These are phyloP conservation scores for Mycosphaerella arachidis DNA, from an alignment of 2,329 filamentous ascomycete genomes.

Conservation along the genomic window DNA sequence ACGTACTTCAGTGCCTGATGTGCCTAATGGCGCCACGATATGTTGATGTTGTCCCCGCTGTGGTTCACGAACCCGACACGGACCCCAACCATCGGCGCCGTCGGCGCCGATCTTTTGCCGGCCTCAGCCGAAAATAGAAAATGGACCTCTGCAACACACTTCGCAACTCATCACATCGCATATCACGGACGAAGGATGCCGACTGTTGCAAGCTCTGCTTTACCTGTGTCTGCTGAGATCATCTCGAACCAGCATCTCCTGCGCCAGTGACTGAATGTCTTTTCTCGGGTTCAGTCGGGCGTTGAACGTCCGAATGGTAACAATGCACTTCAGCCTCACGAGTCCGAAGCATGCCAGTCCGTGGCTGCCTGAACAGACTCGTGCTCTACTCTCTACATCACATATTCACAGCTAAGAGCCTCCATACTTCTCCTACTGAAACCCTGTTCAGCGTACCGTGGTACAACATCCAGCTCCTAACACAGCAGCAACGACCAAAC, in stretches of 20 bases:
- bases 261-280: background rate
- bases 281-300: background rate
- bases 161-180: no score
- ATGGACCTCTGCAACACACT: no score
- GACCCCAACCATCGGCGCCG: background rate
- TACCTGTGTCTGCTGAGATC: no score
- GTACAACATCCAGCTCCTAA: background rate
- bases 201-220: no score
- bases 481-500: background rate
- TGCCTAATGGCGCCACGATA: background rate
- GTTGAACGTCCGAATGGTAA: background rate
- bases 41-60: background rate
- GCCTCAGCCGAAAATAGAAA: no score
- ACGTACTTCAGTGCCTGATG: background rate
- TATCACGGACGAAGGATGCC: no score
- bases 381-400: background rate
- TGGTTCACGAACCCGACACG: background rate
- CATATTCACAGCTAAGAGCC: background rate
- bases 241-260: no score
- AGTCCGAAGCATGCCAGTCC: background rate
- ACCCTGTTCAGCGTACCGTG: background rate
- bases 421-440: background rate
- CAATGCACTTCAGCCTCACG: background rate
- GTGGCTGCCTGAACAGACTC: background rate
- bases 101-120: no score